Conservation (phyloP, 495 filamentous ascomycete genomes). For the Tuber magnatum region DNA sequence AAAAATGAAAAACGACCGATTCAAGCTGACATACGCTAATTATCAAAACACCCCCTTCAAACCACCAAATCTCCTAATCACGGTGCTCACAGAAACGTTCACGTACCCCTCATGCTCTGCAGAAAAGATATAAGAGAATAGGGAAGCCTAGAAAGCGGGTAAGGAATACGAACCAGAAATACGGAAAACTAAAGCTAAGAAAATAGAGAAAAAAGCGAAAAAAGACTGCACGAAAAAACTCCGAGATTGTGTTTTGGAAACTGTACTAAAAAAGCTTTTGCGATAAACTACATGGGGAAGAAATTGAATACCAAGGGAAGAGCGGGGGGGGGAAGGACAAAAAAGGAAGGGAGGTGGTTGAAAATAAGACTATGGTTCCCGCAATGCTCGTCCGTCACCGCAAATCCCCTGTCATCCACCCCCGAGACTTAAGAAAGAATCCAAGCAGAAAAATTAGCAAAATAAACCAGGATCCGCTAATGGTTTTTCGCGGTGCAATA, state of each 20-base stretch:
- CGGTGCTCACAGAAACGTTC: not conserved
- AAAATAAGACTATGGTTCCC: slow-evolving; percentile 16
- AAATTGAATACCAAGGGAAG: slow-evolving; percentile 11
- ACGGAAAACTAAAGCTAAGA: not conserved
- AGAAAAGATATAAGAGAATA: slow-evolving; percentile 1
- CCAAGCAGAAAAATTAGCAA: not conserved
- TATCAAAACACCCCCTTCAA: not conserved
- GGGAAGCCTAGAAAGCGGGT: slow-evolving; percentile 16
- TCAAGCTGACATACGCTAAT: not conserved
- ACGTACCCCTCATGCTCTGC: not conserved
- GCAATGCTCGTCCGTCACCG: not conserved
- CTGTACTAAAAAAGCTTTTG: slow-evolving; percentile 26
- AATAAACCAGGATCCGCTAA: not conserved
- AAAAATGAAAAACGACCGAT: not conserved
- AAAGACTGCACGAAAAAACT: slow-evolving; percentile 1
- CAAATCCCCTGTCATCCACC: not conserved
- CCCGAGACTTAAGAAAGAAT: not conserved
- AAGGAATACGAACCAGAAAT: not conserved
- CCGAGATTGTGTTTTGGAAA: slow-evolving; percentile 3
- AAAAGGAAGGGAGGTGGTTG: slow-evolving; percentile 15
- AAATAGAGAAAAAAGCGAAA: not conserved
- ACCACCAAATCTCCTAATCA: not conserved
- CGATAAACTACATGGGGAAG: slow-evolving; percentile 34
- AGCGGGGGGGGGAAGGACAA: slow-evolving; percentile 5
- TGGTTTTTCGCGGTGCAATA: not conserved